A percentile compares a stretch with the other conserved stretches of the same genome.
These are phyloP conservation scores for Coelastrella sp. DNA, from an alignment of 139 green algal species.

Conservation along the genomic window DNA sequence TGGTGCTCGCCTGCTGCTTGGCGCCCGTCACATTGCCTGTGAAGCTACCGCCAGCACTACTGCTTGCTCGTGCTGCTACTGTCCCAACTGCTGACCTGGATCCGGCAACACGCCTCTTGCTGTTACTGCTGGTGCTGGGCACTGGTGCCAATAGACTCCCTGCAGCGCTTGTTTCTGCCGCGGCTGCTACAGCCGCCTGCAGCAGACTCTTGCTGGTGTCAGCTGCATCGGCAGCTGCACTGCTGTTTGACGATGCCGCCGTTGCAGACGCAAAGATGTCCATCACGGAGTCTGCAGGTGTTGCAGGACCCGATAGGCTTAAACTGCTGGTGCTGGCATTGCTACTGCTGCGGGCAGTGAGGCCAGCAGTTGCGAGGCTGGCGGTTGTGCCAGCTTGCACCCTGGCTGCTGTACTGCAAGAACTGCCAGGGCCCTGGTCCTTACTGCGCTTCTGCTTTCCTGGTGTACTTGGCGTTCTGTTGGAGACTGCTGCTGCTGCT, in stretches of 20 bases:
- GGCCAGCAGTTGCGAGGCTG: background rate
- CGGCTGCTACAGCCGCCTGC: background rate
- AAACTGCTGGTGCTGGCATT: background rate
- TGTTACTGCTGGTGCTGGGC: background rate
- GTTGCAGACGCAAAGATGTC: background rate
- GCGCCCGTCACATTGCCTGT: no score
- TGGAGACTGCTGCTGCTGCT: background rate
- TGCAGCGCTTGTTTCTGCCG: background rate
- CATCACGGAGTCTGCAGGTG: background rate
- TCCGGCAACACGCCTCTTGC: background rate
- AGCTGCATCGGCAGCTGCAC: background rate
- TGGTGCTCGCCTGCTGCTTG: background rate
- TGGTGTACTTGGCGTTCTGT: no score
- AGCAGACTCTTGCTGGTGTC: background rate
- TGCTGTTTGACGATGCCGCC: background rate
- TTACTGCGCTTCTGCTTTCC: conserved; percentile 32
- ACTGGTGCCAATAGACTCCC: background rate
- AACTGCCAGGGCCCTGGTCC: background rate
- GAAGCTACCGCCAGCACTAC: no score
- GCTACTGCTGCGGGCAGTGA: background rate
- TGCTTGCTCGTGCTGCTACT: background rate
- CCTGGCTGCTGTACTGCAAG: no score
- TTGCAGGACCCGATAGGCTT: background rate
- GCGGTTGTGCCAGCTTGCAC: background rate
- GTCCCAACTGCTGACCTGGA: background rate